Base-by-base conservation (phyloP, 2,329 filamentous ascomycete genomes). In the Verticillium alfalfae region DNA sequence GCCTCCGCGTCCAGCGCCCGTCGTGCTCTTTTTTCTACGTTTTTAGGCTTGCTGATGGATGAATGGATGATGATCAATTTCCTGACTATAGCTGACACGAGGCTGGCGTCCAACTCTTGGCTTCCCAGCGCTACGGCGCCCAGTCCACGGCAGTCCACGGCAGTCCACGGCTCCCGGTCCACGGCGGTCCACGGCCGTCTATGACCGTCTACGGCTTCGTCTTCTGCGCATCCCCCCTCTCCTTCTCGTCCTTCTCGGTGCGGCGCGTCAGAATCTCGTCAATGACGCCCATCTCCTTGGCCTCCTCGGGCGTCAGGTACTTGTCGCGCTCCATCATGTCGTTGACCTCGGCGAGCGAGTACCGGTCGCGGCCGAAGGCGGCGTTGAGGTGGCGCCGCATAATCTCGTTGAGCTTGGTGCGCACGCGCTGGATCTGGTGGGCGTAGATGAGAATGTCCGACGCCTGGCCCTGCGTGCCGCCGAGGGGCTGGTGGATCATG, bases 281-380 rank as follows among this genome's bases (percentile, higher is more conserved):
- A 64, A 99, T 88, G 68, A 99, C 91, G 0, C 95, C 95, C 75
- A 96, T 84, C 58, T 96, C 92, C 69, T 92, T 80, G 9, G 95
- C 95, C 79, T 99, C 93, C 56, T 92, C 80, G 0, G 93, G 93
- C 61, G 89, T 90, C 83, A 99, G 84, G 69, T 97, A 98, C 71
- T 95, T 95, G 75, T 99, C 95, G 62, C 95, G 82, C 80, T 99
- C 95, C 94, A 99, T 98, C 74, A 97, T 84, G 73, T 89, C 92
- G 75, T 95, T 94, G 70, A 99, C 90, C 71, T 96, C 90, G 57
- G 93, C 88, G 39, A 96, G 71, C 38, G 82, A 88, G 73, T 92
- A 88, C 75, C 92, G 91, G 26, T 96, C 91, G 63, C 90, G 72
- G 1, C 85, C 88, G 70, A 91, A 84, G 58, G 87, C 82, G 74